These are phyloP conservation scores for Pseudovirgaria hyperparasitica DNA, from an alignment of 2,329 filamentous ascomycete species.

Conservation along the genomic window DNA sequence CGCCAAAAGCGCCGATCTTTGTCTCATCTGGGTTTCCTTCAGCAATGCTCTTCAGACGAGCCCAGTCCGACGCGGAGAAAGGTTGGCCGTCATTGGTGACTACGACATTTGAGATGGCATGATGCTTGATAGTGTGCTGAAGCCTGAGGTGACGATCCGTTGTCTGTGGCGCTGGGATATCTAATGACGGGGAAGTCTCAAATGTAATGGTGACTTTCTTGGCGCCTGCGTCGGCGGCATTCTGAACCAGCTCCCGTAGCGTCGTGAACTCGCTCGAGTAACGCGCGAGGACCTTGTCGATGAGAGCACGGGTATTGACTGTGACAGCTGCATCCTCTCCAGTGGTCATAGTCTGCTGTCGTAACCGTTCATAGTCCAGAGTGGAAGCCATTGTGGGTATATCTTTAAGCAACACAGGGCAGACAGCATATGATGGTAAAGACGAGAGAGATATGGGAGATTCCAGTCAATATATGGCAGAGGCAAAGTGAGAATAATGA, in stretches of 20 bases:
- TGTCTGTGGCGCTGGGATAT: slow-evolving; percentile 54
- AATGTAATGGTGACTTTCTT: slow-evolving; percentile 82
- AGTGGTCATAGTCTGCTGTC: slow-evolving; percentile 77
- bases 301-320: slow-evolving; percentile 89
- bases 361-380: slow-evolving; percentile 52
- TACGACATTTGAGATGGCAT: slow-evolving; percentile 75
- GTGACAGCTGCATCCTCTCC: slow-evolving; percentile 95
- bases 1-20: slow-evolving; percentile 96
- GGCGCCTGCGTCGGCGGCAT: slow-evolving; percentile 93
- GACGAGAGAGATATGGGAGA: neutral
- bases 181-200: slow-evolving; percentile 76
- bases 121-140: slow-evolving; percentile 72
- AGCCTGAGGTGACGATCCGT: slow-evolving; percentile 58
- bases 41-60: slow-evolving; percentile 87
- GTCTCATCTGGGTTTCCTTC: slow-evolving; percentile 98
- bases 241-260: slow-evolving; percentile 88
- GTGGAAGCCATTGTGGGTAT: slow-evolving; percentile 14
- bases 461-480: neutral
- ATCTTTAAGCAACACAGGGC: neutral
- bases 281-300: slow-evolving; percentile 92
- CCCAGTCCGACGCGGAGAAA: slow-evolving; percentile 87
- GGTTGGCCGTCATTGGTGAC: slow-evolving; percentile 86
- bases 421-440: too few species aligned
- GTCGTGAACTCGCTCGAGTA: slow-evolving; percentile 91
- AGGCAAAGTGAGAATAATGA: neutral